Evolutionary conservation across 768 basidiomycete species (phyloP).

Genomic region (Hortiboletus campestris): DNA sequence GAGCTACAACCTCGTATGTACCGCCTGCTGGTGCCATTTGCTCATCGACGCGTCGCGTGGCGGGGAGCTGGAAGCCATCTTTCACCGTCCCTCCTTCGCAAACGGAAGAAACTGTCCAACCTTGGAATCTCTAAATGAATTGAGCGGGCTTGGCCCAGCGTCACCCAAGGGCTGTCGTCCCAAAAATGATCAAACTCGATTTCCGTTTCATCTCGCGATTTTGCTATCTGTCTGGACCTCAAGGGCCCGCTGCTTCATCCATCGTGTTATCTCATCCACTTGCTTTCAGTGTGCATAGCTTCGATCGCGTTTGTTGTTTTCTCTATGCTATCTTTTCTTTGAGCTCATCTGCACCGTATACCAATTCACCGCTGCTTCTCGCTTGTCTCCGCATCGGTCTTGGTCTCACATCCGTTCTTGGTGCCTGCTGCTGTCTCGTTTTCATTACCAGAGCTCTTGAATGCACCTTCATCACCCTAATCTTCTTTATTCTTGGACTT

Average conservation of each 20-base stretch:
- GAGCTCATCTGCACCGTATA: neutral
- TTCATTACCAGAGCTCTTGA: neutral
- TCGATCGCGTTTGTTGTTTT: conserved; percentile 12
- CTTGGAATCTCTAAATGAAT: conserved; percentile 26
- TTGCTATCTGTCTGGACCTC: conserved; percentile 1
- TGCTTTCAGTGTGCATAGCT: conserved; percentile 28
- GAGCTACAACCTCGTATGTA: conserved; percentile 34
- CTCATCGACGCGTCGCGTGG: conserved; percentile 53
- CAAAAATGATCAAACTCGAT: conserved; percentile 7
- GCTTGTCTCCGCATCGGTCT: neutral
- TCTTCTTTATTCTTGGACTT: conserved; percentile 17
- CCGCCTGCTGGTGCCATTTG: conserved; percentile 56
- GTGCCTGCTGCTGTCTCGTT: too few relatives aligned
- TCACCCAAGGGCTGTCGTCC: too few relatives aligned
- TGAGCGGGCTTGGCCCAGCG: neutral
- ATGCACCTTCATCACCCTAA: neutral
- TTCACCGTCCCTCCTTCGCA: conserved; percentile 18
- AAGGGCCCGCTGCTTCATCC: conserved; percentile 2
- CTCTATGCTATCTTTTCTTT: conserved; percentile 9
- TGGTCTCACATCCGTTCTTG: neutral
- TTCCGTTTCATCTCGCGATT: conserved; percentile 10
- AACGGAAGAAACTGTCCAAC: conserved; percentile 31
- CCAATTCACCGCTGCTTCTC: neutral
- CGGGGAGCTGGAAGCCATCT: conserved; percentile 45
- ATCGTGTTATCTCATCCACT: conserved; percentile 11